Base-by-base conservation (phyloP, 2,329 filamentous ascomycete species). In the Xylariaceae sp. region DNA sequence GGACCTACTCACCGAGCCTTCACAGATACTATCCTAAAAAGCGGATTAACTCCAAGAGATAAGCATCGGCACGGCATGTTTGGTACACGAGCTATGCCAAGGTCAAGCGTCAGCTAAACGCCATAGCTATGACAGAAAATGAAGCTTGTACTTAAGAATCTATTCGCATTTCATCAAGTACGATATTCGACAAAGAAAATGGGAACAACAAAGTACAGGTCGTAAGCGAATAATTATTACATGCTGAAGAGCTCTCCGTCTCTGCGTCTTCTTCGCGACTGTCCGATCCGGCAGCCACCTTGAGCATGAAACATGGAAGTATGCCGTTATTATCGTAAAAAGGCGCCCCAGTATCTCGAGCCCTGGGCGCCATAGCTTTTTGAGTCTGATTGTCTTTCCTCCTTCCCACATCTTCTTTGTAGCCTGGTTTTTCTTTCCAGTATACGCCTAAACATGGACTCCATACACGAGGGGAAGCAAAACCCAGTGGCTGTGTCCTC, bases 141-240 rank as follows among this genome's bases (percentile, higher is more conserved):
- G 32, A 42, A 33, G 40, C 24, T 45, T 39, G 44, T 40, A 49
- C 16, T 46, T 54, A 11, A 26, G 42, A 52, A 45, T 51, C 41
- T 66, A 58, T 65, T 60, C 60, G 59, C 64, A 66, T 64, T 66
- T 58, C 64, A 65, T 67, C 62, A 57, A 60, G 57, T 64, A 60
- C 50, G 50, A 57, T 63, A 54, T 60, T 61, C 51, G 58, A 65
- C 61, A 64, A 68, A 65, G 48, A 63, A 68, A 67, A 66, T 55
- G 46, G 54, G 64, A 59, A 59, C 62, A 63, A 62, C 64, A 70
- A 66, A 68, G 62, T 72, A 72, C 69, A 70, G 46, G 63, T 67
- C 65, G 65, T 67, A 70, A 70, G 70, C 70, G 70, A 70, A 69
- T 67, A 73, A 71, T 71, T 78, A 79, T 76, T 79, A 79, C 75